phyloP scores from a whole-genome alignment of 208 protist genomes.

The Crithidia fasciculata region DNA sequence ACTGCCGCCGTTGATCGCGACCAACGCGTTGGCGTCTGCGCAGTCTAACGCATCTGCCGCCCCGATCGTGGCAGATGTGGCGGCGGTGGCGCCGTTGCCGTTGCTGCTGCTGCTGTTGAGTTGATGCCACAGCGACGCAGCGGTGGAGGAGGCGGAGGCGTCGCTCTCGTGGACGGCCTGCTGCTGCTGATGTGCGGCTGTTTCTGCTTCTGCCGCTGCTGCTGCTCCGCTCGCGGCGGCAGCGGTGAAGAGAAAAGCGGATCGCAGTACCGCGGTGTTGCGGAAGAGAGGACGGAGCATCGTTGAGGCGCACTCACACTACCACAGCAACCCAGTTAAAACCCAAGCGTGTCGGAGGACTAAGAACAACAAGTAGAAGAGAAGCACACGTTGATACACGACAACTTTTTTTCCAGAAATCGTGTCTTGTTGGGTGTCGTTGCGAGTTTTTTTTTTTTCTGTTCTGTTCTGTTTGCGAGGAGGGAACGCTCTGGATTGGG shows the following conservation, averaged over 20 bases:
- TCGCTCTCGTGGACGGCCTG: neutral
- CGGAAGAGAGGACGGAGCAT: conserved; percentile 32
- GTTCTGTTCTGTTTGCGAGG: neutral
- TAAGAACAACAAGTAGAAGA: neutral
- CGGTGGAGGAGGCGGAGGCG: conserved; percentile 2
- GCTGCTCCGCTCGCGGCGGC: neutral
- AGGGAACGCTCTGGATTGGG: neutral
- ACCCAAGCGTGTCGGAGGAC: no score
- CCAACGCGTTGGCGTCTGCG: no score
- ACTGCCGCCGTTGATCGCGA: neutral
- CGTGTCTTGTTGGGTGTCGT: no score
- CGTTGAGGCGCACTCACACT: neutral
- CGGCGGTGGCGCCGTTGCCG: neutral
- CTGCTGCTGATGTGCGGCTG: neutral
- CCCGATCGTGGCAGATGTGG: neutral
- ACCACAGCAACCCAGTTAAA: no score
- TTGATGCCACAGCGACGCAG: conserved; percentile 20
- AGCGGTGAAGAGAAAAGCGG: conserved; percentile 10
- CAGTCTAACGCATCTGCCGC: no score
- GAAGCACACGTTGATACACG: no score
- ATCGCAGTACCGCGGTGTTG: conserved; percentile 13
- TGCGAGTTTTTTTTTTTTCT: neutral
- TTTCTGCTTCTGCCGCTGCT: neutral
- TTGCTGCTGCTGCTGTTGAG: conserved; percentile 3
- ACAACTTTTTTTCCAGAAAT: no score